These are phyloP conservation scores for Neurospora intermedia DNA, from an alignment of 495 filamentous ascomycete genomes.

Conservation along the genomic window DNA sequence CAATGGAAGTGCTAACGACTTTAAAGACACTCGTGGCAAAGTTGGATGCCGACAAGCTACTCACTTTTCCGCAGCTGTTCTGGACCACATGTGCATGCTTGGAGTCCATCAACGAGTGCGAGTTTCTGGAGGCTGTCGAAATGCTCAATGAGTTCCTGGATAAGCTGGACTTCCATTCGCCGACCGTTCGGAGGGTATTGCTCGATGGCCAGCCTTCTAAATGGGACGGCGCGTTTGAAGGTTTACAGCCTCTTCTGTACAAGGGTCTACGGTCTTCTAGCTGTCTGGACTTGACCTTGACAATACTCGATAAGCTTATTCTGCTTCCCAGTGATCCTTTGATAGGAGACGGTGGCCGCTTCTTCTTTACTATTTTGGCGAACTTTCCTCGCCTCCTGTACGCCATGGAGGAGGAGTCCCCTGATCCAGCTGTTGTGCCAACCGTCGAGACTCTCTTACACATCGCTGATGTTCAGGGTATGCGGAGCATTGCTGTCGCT, in stretches of 20 bases:
- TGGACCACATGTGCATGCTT: slow-evolving; percentile 96
- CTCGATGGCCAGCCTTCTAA: slow-evolving; percentile 68
- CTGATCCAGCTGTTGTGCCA: slow-evolving; percentile 42
- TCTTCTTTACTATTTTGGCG: slow-evolving; percentile 75
- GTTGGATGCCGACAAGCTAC: slow-evolving; percentile 63
- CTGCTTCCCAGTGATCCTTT: slow-evolving; percentile 69
- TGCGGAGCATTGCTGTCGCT: slow-evolving; percentile 43
- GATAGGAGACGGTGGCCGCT: slow-evolving; percentile 67
- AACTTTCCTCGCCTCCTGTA: slow-evolving; percentile 84
- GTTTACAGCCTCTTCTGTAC: slow-evolving; percentile 73
- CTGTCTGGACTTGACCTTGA: slow-evolving; percentile 66
- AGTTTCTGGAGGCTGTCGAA: slow-evolving; percentile 81
- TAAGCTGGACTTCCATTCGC: slow-evolving; percentile 70
- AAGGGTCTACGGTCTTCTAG: slow-evolving; percentile 85
- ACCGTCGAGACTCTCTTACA: slow-evolving; percentile 59
- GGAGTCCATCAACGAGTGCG: slow-evolving; percentile 88
- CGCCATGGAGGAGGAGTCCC: slow-evolving; percentile 55
- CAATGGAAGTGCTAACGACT: slow-evolving; percentile 94
- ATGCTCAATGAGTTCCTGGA: slow-evolving; percentile 85
- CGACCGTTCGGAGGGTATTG: slow-evolving; percentile 54
- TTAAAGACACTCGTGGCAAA: slow-evolving; percentile 81
- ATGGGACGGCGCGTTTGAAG: slow-evolving; percentile 87
- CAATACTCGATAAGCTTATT: slow-evolving; percentile 65
- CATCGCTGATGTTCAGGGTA: slow-evolving; percentile 60
- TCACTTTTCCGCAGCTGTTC: slow-evolving; percentile 87